Percentiles rank a stretch among this genome's conserved stretches.
Evolutionary conservation across 805 yeast species (phyloP).

Genomic region (Zygosaccharomyces lentus): DNA sequence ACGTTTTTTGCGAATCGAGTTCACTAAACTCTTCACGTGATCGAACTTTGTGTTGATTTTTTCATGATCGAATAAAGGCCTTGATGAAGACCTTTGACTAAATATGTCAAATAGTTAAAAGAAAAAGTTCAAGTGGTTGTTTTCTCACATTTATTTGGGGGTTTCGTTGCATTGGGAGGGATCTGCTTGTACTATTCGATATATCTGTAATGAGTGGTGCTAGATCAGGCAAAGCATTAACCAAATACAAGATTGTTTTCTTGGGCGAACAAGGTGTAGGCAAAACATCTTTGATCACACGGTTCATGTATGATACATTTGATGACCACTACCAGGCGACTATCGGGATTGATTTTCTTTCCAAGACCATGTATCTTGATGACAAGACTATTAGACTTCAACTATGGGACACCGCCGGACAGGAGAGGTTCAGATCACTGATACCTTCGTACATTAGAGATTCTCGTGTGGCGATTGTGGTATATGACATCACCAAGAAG

Average conservation of each 20-base stretch:
- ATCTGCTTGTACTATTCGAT: background rate
- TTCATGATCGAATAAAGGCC: background rate
- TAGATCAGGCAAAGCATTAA: conserved; percentile 34
- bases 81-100: background rate
- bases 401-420: conserved; percentile 98
- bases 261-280: conserved; percentile 98
- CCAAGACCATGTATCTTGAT: conserved; percentile 91
- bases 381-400: conserved; percentile 94
- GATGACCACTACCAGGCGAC: conserved; percentile 95
- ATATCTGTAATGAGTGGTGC: conserved; percentile 11
- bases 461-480: conserved; percentile 94
- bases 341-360: conserved; percentile 91
- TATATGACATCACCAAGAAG: conserved; percentile 85
- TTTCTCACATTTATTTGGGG: background rate
- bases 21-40: background rate
- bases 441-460: conserved; percentile 96
- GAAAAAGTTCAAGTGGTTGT: background rate
- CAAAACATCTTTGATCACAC: conserved; percentile 90
- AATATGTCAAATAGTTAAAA: background rate
- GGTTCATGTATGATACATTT: conserved; percentile 96
- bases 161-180: background rate
- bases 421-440: conserved; percentile 89
- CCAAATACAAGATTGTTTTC: conserved; percentile 84
- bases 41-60: background rate
- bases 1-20: background rate